phyloP scores from a whole-genome alignment of 2,329 filamentous ascomycete genomes.

The Coniochaeta hoffmannii region DNA sequence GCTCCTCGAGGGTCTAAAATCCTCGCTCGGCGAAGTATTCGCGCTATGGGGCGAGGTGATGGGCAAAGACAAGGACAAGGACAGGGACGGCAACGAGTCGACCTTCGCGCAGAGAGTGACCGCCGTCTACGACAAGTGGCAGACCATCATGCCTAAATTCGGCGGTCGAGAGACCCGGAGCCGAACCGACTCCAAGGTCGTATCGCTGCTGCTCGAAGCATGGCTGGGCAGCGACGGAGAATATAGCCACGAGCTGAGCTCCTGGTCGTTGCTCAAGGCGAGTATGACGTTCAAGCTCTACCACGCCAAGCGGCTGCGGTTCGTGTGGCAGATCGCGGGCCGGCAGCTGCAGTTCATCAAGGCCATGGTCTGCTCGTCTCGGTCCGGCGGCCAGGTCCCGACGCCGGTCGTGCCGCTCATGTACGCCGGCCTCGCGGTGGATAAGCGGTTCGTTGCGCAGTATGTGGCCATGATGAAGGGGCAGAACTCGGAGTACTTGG shows the following conservation, averaged over 20 bases:
- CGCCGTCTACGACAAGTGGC: constrained; percentile 32
- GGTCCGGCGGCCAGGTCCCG: constrained; percentile 8
- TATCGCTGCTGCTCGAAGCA: constrained; percentile 21
- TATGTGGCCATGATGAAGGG: constrained; percentile 13
- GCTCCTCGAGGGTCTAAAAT: constrained; percentile 25
- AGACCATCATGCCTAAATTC: constrained; percentile 28
- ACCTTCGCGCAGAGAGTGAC: constrained; percentile 22
- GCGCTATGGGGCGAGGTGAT: constrained; percentile 23
- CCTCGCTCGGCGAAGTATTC: constrained; percentile 22
- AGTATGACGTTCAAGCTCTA: constrained; percentile 37
- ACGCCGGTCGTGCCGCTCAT: constrained; percentile 13
- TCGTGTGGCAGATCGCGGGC: constrained; percentile 42
- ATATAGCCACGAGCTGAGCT: constrained; percentile 20
- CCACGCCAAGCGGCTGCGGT: constrained; percentile 16
- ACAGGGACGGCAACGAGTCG: constrained; percentile 6
- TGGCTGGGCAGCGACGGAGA: constrained; percentile 5
- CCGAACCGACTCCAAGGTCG: constrained; percentile 15
- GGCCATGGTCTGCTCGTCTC: constrained; percentile 16
- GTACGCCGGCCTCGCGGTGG: constrained; percentile 15
- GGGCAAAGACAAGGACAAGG: constrained; percentile 4
- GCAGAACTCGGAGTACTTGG: constrained; percentile 11
- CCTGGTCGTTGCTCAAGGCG: constrained; percentile 44
- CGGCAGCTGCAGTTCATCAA: constrained; percentile 42
- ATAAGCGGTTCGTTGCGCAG: constrained; percentile 17
- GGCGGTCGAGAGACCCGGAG: constrained; percentile 7